Conservation (phyloP, 169 alveolate species). For the Plasmodium coatneyi region DNA sequence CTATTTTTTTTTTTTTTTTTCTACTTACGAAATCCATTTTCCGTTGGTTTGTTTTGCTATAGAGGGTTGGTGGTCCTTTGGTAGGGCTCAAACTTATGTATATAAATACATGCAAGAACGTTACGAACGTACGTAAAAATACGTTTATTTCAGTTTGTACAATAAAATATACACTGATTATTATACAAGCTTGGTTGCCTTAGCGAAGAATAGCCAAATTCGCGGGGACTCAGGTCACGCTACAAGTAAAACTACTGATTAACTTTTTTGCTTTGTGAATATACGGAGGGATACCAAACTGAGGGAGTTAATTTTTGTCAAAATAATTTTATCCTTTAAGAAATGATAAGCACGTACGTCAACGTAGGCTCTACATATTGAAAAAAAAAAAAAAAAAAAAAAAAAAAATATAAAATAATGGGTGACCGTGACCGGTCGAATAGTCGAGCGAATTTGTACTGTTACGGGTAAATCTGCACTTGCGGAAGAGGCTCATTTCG, state of each 20-base stretch:
- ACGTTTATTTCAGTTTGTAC: neutral
- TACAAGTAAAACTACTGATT: neutral
- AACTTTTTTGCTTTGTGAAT: neutral
- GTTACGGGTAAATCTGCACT: neutral
- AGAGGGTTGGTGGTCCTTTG: neutral
- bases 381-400: neutral
- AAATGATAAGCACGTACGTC: neutral
- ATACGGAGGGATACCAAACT: neutral
- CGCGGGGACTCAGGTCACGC: neutral
- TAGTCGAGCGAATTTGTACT: neutral
- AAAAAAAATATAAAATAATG: neutral
- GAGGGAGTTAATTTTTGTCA: neutral
- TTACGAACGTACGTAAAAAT: neutral
- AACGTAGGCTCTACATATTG: neutral
- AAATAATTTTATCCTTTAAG: neutral
- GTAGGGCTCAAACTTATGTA: neutral
- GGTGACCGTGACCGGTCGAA: neutral
- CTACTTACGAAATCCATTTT: slow-evolving; percentile 64
- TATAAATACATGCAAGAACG: neutral
- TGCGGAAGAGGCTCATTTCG: neutral
- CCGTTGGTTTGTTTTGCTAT: neutral
- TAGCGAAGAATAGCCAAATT: neutral
- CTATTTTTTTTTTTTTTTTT: neutral
- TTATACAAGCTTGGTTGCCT: neutral
- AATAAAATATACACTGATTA: neutral